Evolutionary conservation across 1,139 yeast species (phyloP).

Genomic region (Meyerozyma elateridarum): DNA sequence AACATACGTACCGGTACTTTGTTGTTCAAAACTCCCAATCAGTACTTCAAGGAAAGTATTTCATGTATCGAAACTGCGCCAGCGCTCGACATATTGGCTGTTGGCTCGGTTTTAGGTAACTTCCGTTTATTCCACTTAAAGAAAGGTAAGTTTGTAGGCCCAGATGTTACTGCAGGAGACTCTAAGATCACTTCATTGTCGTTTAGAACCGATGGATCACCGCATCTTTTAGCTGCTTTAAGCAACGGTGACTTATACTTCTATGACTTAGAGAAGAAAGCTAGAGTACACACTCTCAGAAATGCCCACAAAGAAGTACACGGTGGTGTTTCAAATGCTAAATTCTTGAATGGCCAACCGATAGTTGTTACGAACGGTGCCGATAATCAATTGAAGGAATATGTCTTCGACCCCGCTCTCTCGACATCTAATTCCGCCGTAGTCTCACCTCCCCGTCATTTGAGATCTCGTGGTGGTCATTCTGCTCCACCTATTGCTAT

Average conservation of each 20-base stretch:
- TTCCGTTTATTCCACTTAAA: slow-evolving; percentile 64
- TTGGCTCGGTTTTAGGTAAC: slow-evolving; percentile 71
- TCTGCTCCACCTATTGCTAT: slow-evolving; percentile 83
- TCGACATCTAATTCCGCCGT: slow-evolving; percentile 62
- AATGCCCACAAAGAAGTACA: slow-evolving; percentile 66
- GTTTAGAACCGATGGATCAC: slow-evolving; percentile 87
- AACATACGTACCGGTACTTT: slow-evolving; percentile 78
- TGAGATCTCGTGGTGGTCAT: slow-evolving; percentile 96
- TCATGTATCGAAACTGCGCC: slow-evolving; percentile 79
- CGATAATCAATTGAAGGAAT: slow-evolving; percentile 85
- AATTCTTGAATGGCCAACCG: slow-evolving; percentile 88
- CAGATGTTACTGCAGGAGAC: slow-evolving; percentile 53
- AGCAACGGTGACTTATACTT: slow-evolving; percentile 79
- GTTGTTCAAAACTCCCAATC: slow-evolving; percentile 50
- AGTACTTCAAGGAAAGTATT: slow-evolving; percentile 44
- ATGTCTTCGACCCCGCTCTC: slow-evolving; percentile 87
- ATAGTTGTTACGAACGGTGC: slow-evolving; percentile 88
- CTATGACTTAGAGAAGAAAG: slow-evolving; percentile 69
- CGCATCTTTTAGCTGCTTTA: slow-evolving; percentile 79
- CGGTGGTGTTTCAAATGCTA: slow-evolving; percentile 78
- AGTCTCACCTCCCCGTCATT: slow-evolving; percentile 83
- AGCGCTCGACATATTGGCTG: slow-evolving; percentile 74
- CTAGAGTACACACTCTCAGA: slow-evolving; percentile 72
- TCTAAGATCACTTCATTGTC: slow-evolving; percentile 65
- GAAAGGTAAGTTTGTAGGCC: slow-evolving; percentile 52